Evolutionary conservation across 2,329 filamentous ascomycete genomes (phyloP).

Genomic region (Fusarium brachygibbosum): DNA sequence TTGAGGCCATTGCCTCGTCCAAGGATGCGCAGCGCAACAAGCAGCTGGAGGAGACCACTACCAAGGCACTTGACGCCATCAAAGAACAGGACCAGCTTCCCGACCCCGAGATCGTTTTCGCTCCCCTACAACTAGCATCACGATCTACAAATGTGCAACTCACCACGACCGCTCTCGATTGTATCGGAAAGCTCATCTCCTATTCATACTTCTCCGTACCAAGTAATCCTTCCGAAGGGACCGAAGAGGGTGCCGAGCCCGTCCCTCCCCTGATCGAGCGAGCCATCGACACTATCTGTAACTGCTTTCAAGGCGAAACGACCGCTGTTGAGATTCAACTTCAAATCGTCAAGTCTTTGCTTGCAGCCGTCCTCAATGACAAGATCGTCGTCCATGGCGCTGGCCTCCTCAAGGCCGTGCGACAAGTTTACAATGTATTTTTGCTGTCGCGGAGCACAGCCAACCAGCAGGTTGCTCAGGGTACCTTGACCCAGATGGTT

Average conservation of each 20-base stretch:
- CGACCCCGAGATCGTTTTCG: conserved; percentile 92
- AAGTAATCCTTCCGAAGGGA: conserved; percentile 55
- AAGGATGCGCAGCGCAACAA: conserved; percentile 92
- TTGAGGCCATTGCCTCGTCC: conserved; percentile 91
- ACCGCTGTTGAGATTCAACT: conserved; percentile 93
- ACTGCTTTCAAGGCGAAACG: conserved; percentile 97
- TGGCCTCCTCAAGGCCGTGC: conserved; percentile 93
- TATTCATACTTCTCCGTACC: conserved; percentile 96
- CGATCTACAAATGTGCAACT: conserved; percentile 87
- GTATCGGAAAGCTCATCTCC: conserved; percentile 98
- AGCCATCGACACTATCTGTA: conserved; percentile 98
- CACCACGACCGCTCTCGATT: conserved; percentile 92
- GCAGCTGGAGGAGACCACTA: conserved; percentile 83
- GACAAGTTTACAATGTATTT: conserved; percentile 99
- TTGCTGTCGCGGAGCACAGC: conserved; percentile 91
- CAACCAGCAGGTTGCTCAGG: conserved; percentile 97
- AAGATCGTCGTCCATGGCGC: conserved; percentile 99
- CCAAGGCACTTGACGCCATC: conserved; percentile 86
- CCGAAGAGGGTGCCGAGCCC: conserved; percentile 57
- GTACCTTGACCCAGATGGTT: conserved; percentile 97
- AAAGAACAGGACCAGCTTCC: conserved; percentile 87
- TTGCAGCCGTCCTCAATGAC: conserved; percentile 96
- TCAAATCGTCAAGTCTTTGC: conserved; percentile 96
- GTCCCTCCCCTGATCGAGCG: conserved; percentile 88
- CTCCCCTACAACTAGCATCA: conserved; percentile 89